A percentile compares a stretch with the other conserved stretches of the same genome.
Conservation (phyloP, 805 yeast species). For the Pichia cephalocereana region DNA sequence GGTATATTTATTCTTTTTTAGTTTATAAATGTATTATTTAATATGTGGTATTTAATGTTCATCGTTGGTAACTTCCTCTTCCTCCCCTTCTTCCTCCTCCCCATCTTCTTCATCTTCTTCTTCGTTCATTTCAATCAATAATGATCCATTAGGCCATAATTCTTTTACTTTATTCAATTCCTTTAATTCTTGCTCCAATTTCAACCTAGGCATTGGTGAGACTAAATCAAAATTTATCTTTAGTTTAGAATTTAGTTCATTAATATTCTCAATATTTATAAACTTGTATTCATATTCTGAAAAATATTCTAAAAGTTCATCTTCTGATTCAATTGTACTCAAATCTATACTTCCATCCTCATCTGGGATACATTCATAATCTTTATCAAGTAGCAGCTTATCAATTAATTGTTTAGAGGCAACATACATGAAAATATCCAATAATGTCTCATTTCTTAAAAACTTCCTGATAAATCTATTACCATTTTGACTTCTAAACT, state of each 20-base stretch:
- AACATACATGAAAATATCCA: constrained; percentile 42
- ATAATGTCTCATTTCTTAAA: constrained; percentile 28
- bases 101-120: constrained; percentile 18
- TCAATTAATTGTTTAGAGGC: constrained; percentile 29
- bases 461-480: constrained; percentile 39
- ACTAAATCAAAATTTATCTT: constrained; percentile 25
- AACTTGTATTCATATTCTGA: constrained; percentile 3
- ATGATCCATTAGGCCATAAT: constrained; percentile 31
- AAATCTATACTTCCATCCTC: not conserved
- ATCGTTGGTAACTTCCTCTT: not conserved
- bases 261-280: constrained; percentile 2
- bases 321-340: not conserved
- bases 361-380: constrained; percentile 5
- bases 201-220: constrained; percentile 29
- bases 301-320: constrained; percentile 8
- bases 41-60: too few relatives aligned
- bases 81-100: constrained; percentile 10
- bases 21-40: not conserved
- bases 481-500: constrained; percentile 49
- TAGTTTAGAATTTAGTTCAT: constrained; percentile 19
- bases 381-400: constrained; percentile 5
- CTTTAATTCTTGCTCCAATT: constrained; percentile 16
- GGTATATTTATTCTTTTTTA: not conserved
- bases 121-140: constrained; percentile 22
- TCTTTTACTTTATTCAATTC: constrained; percentile 20